Percentiles rank a stretch among this genome's conserved stretches.
phyloP scores from a whole-genome alignment of 352 stramenopile genomes.

The Peronosclerospora sorghi region DNA sequence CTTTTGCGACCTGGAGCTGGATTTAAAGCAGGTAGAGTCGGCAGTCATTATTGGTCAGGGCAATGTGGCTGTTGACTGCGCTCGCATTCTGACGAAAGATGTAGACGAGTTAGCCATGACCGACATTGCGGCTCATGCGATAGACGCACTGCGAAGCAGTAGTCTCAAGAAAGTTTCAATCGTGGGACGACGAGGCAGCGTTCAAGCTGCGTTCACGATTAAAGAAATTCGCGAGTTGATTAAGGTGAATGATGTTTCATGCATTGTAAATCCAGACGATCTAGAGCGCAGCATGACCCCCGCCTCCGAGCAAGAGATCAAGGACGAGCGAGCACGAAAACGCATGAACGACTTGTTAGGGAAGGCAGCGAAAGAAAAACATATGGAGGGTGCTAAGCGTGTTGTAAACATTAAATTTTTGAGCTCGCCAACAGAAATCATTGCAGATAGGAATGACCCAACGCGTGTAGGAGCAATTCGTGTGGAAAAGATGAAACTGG shows the following conservation, averaged over 20 bases:
- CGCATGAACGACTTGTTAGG: conserved; percentile 74
- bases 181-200: conserved; percentile 88
- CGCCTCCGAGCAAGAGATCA: conserved; percentile 82
- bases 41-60: conserved; percentile 96
- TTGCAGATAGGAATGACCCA: conserved; percentile 35
- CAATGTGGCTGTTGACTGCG: conserved; percentile 97
- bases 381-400: conserved; percentile 16
- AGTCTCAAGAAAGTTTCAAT: conserved; percentile 83
- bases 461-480: conserved; percentile 52
- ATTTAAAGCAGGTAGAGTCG: conserved; percentile 40
- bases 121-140: conserved; percentile 86
- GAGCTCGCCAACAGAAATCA: conserved; percentile 70
- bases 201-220: conserved; percentile 96
- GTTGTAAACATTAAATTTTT: conserved; percentile 87
- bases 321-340: conserved; percentile 68
- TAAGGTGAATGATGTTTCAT: conserved; percentile 65
- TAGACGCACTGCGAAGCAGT: conserved; percentile 73
- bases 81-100: conserved; percentile 90
- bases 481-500: conserved; percentile 83
- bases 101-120: conserved; percentile 81
- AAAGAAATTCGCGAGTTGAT: conserved; percentile 91
- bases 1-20: conserved; percentile 76
- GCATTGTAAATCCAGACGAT: conserved; percentile 83
- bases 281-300: conserved; percentile 78
- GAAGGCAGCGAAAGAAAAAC: conserved; percentile 35